Base-by-base conservation (phyloP, 179 eudicot species). In the Camellia oleifera region DNA sequence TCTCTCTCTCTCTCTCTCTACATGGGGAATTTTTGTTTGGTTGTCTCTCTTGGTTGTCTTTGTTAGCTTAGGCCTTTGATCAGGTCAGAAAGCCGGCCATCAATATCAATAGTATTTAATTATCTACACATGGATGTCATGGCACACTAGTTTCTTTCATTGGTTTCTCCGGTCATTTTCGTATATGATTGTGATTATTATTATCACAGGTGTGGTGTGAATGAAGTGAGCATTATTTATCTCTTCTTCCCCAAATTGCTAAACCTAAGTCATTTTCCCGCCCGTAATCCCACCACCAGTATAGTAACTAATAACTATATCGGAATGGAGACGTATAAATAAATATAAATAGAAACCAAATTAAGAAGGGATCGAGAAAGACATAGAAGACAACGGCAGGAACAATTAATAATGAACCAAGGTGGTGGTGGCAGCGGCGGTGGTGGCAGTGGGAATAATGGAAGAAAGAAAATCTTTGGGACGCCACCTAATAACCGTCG, bases 401-500 rank as follows among this genome's bases (percentile, higher is more conserved):
- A 7, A 61, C 13, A 50, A 40, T 45, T 32, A 54, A 74, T n/a
- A 17, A 52, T 74, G 67, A 69, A 44, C 52, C 53, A 67, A 17
- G 76, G 66, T 13, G 77, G 18, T 44, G 75, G n/a, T n/a, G n/a
- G n/a, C n/a, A n/a, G 62, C 2, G 52, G 74, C 32, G 32, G 32
- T 32, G 1, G 32, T 32, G 32, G 32, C 32, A 32, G 32, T 32
- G 32, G 32, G 32, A 32, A 32, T 32, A 32, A 32, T 32, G 32
- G 32, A 32, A 32, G 32, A 32, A 74, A 71, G 79, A 82, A 40
- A 50, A 13, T 82, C n/a, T 26, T 8, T 4, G 79, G 57, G 5
- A 13, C 76, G 1, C 84, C 75, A 0, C 12, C 58, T 12, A 74
- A 75, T 32, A 32, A 32, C 32, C 46, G 75, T 7, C 60, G 53